Evolutionary conservation across 306 rosid species (phyloP).

Genomic region (Abrus precatorius): DNA sequence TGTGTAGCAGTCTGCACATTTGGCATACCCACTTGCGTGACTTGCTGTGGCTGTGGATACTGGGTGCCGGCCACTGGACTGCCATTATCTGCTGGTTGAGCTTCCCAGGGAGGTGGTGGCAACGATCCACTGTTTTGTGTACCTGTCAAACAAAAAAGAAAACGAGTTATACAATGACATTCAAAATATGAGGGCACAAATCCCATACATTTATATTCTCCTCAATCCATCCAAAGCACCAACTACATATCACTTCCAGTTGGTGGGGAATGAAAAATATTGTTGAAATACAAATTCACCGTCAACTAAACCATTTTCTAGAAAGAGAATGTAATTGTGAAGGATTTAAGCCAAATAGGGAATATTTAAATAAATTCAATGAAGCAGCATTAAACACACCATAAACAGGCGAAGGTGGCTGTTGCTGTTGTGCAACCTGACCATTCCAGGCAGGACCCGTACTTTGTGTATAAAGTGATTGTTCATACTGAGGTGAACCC

Average conservation of each 20-base stretch:
- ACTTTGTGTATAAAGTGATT: conserved; percentile 64
- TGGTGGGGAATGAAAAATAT: background rate
- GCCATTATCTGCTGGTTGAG: conserved; percentile 71
- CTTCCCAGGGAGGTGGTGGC: conserved; percentile 99
- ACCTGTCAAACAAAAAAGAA: conserved; percentile 58
- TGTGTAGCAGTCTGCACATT: conserved; percentile 58
- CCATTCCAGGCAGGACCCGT: conserved; percentile 86
- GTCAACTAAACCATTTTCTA: conserved; percentile 17
- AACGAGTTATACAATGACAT: conserved; percentile 7
- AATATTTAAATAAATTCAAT: background rate
- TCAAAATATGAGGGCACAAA: conserved; percentile 27
- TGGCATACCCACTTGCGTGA: conserved; percentile 57
- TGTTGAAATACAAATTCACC: background rate
- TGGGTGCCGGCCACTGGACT: conserved; percentile 62
- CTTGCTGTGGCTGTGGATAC: conserved; percentile 69
- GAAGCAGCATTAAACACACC: conserved; percentile 58
- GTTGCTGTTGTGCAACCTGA: conserved; percentile 69
- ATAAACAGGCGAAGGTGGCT: conserved; percentile 65
- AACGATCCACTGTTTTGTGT: conserved; percentile 70
- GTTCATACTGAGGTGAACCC: conserved; percentile 74
- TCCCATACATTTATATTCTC: conserved; percentile 39
- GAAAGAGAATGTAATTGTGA: conserved; percentile 48
- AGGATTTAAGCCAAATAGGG: conserved; percentile 33
- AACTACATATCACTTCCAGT: conserved; percentile 31
- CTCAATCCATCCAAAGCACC: conserved; percentile 35